Percentiles rank a stretch among this genome's conserved stretches.
These are phyloP conservation scores for Aspergillus sclerotioniger DNA, from an alignment of 495 filamentous ascomycete genomes.

Conservation along the genomic window DNA sequence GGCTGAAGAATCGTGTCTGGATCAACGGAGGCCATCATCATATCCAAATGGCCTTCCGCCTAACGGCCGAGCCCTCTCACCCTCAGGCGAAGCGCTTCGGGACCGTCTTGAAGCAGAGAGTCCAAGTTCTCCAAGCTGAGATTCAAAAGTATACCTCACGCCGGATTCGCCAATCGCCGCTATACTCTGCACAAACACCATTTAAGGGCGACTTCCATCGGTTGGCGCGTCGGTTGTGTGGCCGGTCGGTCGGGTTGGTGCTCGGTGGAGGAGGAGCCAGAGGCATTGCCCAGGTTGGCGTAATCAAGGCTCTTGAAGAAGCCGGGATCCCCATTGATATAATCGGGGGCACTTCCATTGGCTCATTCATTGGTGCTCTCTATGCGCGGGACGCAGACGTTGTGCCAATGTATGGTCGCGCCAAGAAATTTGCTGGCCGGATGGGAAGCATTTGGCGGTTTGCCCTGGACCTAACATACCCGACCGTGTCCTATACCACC, in stretches of 20 bases:
- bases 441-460: conserved; percentile 99
- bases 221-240: conserved; percentile 84
- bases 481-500: conserved; percentile 91
- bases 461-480: conserved; percentile 92
- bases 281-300: conserved; percentile 86
- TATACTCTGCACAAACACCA: conserved; percentile 86
- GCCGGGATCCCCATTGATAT: conserved; percentile 96
- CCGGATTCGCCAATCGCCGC: conserved; percentile 76
- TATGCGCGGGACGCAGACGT: conserved; percentile 97
- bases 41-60: conserved; percentile 89
- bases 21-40: conserved; percentile 99
- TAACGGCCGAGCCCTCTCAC: conserved; percentile 73
- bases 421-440: conserved; percentile 93
- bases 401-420: conserved; percentile 92
- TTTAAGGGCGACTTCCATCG: conserved; percentile 98
- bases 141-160: conserved; percentile 96
- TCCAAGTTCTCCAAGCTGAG: conserved; percentile 92
- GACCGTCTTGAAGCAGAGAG: conserved; percentile 83
- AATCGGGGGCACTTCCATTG: conserved; percentile 93
- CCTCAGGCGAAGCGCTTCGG: conserved; percentile 75
- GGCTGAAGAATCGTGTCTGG: conserved; percentile 94
- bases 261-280: conserved; percentile 91
- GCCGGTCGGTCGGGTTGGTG: conserved; percentile 91
- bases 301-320: conserved; percentile 94
- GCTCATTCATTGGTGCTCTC: conserved; percentile 92